Evolutionary conservation across 495 filamentous ascomycete genomes (phyloP).

Genomic region (Neurospora intermedia): DNA sequence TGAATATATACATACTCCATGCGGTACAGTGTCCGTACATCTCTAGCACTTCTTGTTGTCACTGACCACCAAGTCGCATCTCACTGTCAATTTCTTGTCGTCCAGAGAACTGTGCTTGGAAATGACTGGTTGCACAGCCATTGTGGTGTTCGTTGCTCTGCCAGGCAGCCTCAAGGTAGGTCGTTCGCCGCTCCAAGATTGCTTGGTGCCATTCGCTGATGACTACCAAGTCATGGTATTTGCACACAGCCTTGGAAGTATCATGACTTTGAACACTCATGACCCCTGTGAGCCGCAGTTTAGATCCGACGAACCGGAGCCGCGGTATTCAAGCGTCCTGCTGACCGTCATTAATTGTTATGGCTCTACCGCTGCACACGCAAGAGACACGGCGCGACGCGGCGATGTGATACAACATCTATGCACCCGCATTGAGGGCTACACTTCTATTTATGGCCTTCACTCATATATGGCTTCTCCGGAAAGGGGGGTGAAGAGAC

Average conservation of each 20-base stretch:
- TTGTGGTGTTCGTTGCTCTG: background rate
- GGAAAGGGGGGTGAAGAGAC: background rate
- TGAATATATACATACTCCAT: background rate
- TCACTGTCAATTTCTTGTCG: background rate
- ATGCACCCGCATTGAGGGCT: constrained; percentile 5
- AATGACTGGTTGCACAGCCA: background rate
- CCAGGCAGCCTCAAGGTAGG: background rate
- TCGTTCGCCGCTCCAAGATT: background rate
- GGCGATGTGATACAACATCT: constrained; percentile 8
- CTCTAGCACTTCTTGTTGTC: background rate
- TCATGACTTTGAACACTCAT: background rate
- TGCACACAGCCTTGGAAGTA: background rate
- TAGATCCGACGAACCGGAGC: background rate
- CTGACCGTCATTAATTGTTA: background rate
- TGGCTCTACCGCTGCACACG: background rate
- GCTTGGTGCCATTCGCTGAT: background rate
- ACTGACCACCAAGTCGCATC: background rate
- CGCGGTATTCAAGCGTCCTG: background rate
- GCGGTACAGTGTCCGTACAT: background rate
- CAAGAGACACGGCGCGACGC: constrained; percentile 8
- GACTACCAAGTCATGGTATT: background rate
- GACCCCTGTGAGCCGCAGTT: background rate
- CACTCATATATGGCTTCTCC: constrained; percentile 6
- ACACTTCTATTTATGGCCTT: constrained; percentile 16
- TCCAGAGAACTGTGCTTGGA: background rate